Evolutionary conservation across 345 rosid genomes (phyloP).

Genomic region (Gossypium longicalyx): DNA sequence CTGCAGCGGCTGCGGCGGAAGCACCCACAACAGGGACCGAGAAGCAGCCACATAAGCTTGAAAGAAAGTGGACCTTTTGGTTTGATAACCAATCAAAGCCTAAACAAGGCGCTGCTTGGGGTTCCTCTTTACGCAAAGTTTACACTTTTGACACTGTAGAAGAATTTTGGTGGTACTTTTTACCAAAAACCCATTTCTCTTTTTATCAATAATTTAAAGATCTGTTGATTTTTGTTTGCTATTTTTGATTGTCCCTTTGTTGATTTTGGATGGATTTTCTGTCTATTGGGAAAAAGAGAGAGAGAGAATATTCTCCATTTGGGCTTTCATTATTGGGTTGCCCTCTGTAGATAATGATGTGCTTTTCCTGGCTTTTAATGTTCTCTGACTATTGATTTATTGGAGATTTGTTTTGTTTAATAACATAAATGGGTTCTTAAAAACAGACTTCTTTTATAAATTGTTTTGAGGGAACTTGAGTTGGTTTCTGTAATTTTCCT

Average conservation of each 20-base stretch:
- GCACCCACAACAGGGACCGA: slow-evolving; percentile 23
- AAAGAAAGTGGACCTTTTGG: slow-evolving; percentile 93
- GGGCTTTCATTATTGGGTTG: background rate
- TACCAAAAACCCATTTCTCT: background rate
- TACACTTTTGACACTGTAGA: slow-evolving; percentile 88
- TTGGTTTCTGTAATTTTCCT: background rate
- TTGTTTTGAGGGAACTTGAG: background rate
- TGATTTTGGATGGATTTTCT: background rate
- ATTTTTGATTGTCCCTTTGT: background rate
- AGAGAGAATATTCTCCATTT: background rate
- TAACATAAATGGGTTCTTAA: background rate
- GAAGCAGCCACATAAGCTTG: slow-evolving; percentile 58
- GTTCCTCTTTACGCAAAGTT: slow-evolving; percentile 65
- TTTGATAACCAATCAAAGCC: slow-evolving; percentile 74
- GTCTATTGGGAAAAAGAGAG: background rate
- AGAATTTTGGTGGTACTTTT: slow-evolving; percentile 86
- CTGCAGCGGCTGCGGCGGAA: slow-evolving; percentile 20
- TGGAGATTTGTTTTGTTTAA: slow-evolving; percentile 1
- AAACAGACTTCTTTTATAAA: background rate
- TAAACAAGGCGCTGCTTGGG: slow-evolving; percentile 87
- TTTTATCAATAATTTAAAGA: background rate
- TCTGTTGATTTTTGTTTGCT: background rate
- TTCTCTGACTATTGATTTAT: background rate
- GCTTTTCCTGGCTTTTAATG: background rate
- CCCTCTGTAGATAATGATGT: background rate